Conservation (phyloP, 345 rosid genomes). For the Aethionema arabicum region DNA sequence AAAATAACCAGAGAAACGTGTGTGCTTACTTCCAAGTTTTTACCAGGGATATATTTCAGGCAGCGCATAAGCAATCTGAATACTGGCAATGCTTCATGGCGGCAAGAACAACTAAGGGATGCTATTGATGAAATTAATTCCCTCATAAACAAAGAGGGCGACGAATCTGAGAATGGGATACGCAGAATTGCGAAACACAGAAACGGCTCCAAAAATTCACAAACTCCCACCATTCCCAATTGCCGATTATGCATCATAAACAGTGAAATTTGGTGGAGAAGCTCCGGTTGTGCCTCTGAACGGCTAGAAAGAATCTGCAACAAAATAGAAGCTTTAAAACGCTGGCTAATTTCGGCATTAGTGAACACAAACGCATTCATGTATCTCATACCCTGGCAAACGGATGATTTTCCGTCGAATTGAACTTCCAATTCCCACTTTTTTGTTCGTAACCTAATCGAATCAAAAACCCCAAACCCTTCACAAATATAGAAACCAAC, state of each 20-base stretch:
- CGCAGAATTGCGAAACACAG: constrained; percentile 54
- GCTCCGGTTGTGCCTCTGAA: constrained; percentile 60
- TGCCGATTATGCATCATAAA: constrained; percentile 51
- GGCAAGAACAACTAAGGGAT: constrained; percentile 69
- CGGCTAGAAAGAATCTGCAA: constrained; percentile 70
- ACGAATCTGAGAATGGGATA: constrained; percentile 45
- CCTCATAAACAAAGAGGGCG: constrained; percentile 50
- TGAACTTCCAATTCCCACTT: constrained; percentile 51
- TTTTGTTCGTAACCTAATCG: constrained; percentile 52
- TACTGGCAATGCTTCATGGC: constrained; percentile 56
- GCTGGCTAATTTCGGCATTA: neutral
- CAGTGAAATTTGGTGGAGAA: constrained; percentile 64
- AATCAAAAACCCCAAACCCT: constrained; percentile 64
- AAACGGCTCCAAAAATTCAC: constrained; percentile 77
- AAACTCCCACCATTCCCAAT: constrained; percentile 59
- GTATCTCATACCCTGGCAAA: constrained; percentile 59
- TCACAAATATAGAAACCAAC: constrained; percentile 54
- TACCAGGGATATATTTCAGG: constrained; percentile 51
- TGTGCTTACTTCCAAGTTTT: constrained; percentile 51
- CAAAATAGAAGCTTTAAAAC: constrained; percentile 3
- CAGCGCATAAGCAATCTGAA: constrained; percentile 59
- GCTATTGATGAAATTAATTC: constrained; percentile 66
- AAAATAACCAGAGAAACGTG: neutral
- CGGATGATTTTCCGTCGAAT: constrained; percentile 64
- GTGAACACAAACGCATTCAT: constrained; percentile 3